Evolutionary conservation across 345 rosid genomes (phyloP), one percentile per base, ranked within the genome.

Genomic region (Aquilaria malaccensis): DNA sequence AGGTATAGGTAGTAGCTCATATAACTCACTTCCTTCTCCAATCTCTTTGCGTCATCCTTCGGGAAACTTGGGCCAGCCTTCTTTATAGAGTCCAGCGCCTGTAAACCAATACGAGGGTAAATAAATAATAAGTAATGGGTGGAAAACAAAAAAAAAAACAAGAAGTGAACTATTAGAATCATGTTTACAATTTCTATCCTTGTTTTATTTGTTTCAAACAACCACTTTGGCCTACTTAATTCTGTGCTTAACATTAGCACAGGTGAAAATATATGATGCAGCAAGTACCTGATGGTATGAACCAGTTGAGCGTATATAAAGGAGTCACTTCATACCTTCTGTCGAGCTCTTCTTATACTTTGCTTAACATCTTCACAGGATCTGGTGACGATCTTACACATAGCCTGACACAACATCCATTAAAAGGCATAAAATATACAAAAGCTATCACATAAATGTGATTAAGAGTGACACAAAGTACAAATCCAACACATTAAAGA

Each of bases 281-380:
- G 43, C 43, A 7, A 37, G 43, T 3, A 37, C 43, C 43, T 3
- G 7, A 37, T 37, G 5, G 43, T 4, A 37, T 9, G 7, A 50
- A 50, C 11, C 13, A 33, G 7, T 45, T 51, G 45, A 45, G 22
- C 13, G 13, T 13, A 4, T 32, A 52, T 7, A 9, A 11, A 45
- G 45, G 57, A 12, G 55, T 37, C 29, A 55, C n/a, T 29, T 11
- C 2, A 48, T 79, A 89, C 98, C 96, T 93, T 89, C 60, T 87
- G 96, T 30, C 97, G 79, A 22, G 97, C 84, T 70, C 96, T 90
- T 81, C 99, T 71, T 62, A 94, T 72, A 77, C 97, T 94, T 78
- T 85, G 96, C 75, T 85, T 94, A 50, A 83, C 95, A 72, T 85
- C 97, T 77, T 94, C 97, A 67, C 89, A 76, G 22, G 95, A 87